Base-by-base conservation (phyloP, 2,329 filamentous ascomycete genomes). In the Pseudogymnoascus sp. region DNA sequence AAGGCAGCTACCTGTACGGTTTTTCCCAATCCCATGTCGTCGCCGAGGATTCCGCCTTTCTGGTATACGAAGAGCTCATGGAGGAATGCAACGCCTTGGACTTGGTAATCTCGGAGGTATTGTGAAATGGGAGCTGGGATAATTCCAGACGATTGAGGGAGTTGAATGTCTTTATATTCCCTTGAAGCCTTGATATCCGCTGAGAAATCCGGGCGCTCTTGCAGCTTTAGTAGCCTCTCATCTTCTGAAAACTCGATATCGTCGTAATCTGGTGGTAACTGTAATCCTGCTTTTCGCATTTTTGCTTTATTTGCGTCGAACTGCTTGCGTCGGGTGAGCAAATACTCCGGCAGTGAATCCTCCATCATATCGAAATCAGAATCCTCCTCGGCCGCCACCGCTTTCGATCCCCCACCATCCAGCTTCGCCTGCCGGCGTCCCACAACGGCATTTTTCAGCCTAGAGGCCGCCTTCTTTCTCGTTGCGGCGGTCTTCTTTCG, bases 21-120 rank as follows among this genome's bases (percentile, higher is more conserved):
- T 76, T 99, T 99, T 0, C 95, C 95, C 33, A 99, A 76, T 19
- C 95, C 95, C 95, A 99, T 99, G 71, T 99, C 95, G 72, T 99
- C 95, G 2, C 93, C 70, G 0, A 99, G 81, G 22, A 99, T 90
- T 1, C 90, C 91, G 0, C 95, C 95, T 69, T 88, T 89, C 71
- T 99, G 95, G 68, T 91, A 93, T 3, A 97, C 89, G 72, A 98
- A 98, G 22, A 90, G 83, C 65, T 90, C 84, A 72, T 98, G 93
- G 6, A 99, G 80, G 70, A 97, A 98, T 33, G 84, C 82, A 12
- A 89, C 90, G 4, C 95, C 95, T 28, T 89, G 84, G 1, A 98
- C 81, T 74, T 99, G 95, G 70, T 99, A 99, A 66, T 93, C 90
- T 65, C 95, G 86, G 59, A 99, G 79, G 77, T 95, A 97, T 72